Base-by-base conservation (phyloP, 2,329 filamentous ascomycete genomes). In the Cytospora paraplurivora region DNA sequence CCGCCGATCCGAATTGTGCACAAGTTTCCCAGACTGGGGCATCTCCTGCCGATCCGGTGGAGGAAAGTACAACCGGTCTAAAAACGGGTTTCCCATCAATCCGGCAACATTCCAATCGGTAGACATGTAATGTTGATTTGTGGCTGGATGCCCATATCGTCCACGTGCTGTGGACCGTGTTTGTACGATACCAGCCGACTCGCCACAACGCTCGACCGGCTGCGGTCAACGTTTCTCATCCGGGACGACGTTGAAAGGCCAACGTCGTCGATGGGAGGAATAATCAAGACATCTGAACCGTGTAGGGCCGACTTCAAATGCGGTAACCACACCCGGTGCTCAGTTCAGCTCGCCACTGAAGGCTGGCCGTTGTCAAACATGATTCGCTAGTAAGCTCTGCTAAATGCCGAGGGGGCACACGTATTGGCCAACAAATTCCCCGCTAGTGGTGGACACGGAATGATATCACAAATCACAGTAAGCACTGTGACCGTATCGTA, bases 221-320 rank as follows among this genome's bases (percentile, higher is more conserved):
- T 62, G 81, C 79, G 7, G 80, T 79, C 10, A 47, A 21, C 53
- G 78, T 82, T 82, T 57, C 76, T 77, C 21, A 81, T 72, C 71
- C 78, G 82, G n/a, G 44, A 47, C n/a, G 7, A 17, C 44, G 7
- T 1, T 47, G n/a, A 11, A 47, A 44, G 10, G 41, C 41, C 5
- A n/a, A 7, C 8, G 8, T 37, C 8, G 35, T 37, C 35, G 12
- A 13, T 37, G 35, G 6, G 35, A 37, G 1, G 12, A 6, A 13
- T 7, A 37, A 37, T 37, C 12, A 37, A 37, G 35, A 37, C 35
- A 37, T 37, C 13, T 27, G 27, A 4, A 27, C 4, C 27, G 27
- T 27, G 27, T 27, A 27, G 27, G 27, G 27, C 27, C 27, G 4
- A 27, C 27, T 17, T 7, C 41, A 8, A 44, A 1, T 8, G 19